phyloP scores from a whole-genome alignment of 441 rosid genomes.

The Theobroma grandiflorum region DNA sequence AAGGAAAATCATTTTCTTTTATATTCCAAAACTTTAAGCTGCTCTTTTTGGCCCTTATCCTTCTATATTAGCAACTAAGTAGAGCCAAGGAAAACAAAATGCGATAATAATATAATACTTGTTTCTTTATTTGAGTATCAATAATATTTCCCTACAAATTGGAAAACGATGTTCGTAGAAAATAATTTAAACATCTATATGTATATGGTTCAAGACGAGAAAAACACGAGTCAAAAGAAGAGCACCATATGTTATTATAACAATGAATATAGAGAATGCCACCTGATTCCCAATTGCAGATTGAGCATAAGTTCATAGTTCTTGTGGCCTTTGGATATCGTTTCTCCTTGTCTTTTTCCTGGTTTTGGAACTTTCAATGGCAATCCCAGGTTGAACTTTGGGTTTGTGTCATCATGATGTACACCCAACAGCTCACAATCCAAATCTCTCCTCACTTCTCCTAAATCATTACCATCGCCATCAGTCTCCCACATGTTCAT shows the following conservation, averaged over 20 bases:
- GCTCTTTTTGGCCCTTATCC: too few species aligned
- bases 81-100: too few species aligned
- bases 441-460: conserved; percentile 41
- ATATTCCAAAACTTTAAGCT: too few species aligned
- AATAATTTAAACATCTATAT: not conserved
- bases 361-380: conserved; percentile 51
- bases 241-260: not conserved
- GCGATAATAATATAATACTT: too few species aligned
- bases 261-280: too few species aligned
- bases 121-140: too few species aligned
- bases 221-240: not conserved
- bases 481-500: conserved; percentile 64
- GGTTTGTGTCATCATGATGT: conserved; percentile 36
- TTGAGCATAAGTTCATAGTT: conserved; percentile 60
- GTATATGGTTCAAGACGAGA: conserved; percentile 19
- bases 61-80: too few species aligned
- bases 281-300: conserved; percentile 55
- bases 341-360: conserved; percentile 52
- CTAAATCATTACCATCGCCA: conserved; percentile 25
- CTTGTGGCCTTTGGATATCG: conserved; percentile 52
- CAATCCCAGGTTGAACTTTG: conserved; percentile 35
- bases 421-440: conserved; percentile 47
- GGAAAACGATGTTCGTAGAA: too few species aligned
- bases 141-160: too few species aligned
- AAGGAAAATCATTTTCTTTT: too few species aligned